Evolutionary conservation across 176 grass and related monocot genomes (phyloP).

Genomic region (Hyparrhenia diplandra): DNA sequence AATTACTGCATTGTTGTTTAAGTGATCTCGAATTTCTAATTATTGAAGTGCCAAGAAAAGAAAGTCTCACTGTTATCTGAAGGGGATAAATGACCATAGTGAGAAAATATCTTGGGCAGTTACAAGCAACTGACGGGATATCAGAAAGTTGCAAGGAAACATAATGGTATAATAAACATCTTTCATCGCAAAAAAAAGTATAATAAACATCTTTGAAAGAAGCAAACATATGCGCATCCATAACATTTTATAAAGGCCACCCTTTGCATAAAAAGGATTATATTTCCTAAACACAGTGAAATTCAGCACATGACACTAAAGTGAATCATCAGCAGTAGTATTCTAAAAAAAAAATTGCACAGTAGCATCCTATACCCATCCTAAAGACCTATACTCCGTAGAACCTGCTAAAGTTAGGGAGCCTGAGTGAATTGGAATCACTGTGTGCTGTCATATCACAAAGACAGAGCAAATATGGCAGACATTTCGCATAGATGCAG

Average conservation of each 20-base stretch:
- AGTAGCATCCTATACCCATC: neutral
- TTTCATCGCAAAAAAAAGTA: too few species aligned
- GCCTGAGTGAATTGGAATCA: neutral
- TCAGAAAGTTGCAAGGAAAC: neutral
- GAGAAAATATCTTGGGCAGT: neutral
- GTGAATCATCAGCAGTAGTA: too few species aligned
- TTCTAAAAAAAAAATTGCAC: too few species aligned
- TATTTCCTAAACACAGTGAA: neutral
- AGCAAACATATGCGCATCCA: neutral
- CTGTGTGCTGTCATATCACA: too few species aligned
- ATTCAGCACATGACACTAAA: neutral
- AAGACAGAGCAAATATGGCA: too few species aligned
- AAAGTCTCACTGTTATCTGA: neutral
- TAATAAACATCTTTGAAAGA: neutral
- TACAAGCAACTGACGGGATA: neutral
- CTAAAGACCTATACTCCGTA: too few species aligned
- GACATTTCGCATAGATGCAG: neutral
- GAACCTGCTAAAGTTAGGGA: neutral
- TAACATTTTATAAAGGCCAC: neutral
- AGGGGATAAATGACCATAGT: neutral
- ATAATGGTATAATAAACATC: neutral
- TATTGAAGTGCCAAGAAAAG: neutral
- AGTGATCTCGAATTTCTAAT: neutral
- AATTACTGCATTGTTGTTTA: neutral
- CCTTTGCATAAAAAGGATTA: neutral